Evolutionary conservation across 129 eudicot species (phyloP), one percentile per base, ranked within the genome.

Genomic region (Daucus carota): DNA sequence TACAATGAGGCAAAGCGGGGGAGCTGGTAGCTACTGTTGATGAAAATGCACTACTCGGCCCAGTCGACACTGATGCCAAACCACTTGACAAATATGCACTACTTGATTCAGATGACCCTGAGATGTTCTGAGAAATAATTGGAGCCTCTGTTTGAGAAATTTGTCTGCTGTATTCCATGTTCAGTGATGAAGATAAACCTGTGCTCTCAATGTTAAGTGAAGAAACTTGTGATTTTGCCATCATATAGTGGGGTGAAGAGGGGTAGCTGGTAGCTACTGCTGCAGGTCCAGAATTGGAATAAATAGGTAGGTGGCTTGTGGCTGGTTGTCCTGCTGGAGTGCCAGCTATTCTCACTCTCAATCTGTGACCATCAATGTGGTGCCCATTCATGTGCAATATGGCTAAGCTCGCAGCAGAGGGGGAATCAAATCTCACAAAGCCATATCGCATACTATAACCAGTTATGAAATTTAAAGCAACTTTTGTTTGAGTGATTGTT

Each of bases 401-500:
- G 9, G 86, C 86, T 6, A 40, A 45, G 72, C 73, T 66, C 38
- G 86, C 86, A 52, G 79, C 82, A 31, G 16, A 4, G 7, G 79
- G 46, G 45, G 26, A 78, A 57, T 82, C 86, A 62, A 78, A 82
- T 46, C 59, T 74, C 24, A 82, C 80, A 70, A 82, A 82, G 13
- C 82, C 86, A 46, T 67, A 75, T 8, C 86, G 82, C 78, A 69
- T 82, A 42, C 82, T 74, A 26, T 42, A 43, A 74, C 86, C 82
- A 34, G 82, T 78, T 2, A 24, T 17, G n/a, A n/a, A n/a, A 78
- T 82, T 74, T 45, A 28, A 74, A 1, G 40, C 15, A 24, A 82
- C 77, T n/a, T 11, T 57, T 24, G 22, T 8, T 57, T 24, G 65
- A 57, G 65, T 57, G 16, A 57, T 57, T 57, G 65, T 57, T 57